Percentiles rank a stretch among this genome's conserved stretches.
Evolutionary conservation across 1,284 basidiomycete genomes (phyloP).

Genomic region (Cystobasidium sp.): DNA sequence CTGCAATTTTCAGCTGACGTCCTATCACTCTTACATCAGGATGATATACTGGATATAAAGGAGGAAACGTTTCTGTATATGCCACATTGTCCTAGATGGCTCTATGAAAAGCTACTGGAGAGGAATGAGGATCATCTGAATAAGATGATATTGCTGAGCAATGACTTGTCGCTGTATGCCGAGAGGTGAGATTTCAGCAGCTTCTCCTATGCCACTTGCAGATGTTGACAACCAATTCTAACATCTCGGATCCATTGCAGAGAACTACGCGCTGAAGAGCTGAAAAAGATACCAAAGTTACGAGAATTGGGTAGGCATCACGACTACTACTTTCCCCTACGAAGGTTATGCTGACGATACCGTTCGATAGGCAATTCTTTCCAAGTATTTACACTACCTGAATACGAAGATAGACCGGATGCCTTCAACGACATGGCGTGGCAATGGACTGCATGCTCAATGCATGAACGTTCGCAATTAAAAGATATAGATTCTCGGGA

Average conservation of each 20-base stretch:
- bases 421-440: constrained; percentile 44
- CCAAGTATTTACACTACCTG: constrained; percentile 12
- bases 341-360: neutral
- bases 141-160: constrained; percentile 47
- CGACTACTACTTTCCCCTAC: neutral
- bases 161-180: constrained; percentile 50
- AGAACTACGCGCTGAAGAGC: constrained; percentile 23
- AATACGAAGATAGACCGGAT: constrained; percentile 32
- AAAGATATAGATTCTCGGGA: neutral
- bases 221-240: neutral
- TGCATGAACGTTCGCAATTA: neutral
- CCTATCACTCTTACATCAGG: neutral
- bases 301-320: constrained; percentile 5
- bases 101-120: constrained; percentile 48
- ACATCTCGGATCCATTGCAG: neutral
- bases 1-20: neutral
- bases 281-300: constrained; percentile 34
- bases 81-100: constrained; percentile 51
- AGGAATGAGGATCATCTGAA: constrained; percentile 44
- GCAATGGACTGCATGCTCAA: constrained; percentile 12
- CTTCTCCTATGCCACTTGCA: too few species aligned
- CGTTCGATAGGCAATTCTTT: constrained; percentile 11
- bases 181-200: constrained; percentile 45
- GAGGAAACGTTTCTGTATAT: constrained; percentile 50
- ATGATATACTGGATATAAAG: constrained; percentile 38